A percentile compares a stretch with the other conserved stretches of the same genome.
Evolutionary conservation across 192 early-diverging fungal genomes (phyloP).

Genomic region (Pilaira anomala): DNA sequence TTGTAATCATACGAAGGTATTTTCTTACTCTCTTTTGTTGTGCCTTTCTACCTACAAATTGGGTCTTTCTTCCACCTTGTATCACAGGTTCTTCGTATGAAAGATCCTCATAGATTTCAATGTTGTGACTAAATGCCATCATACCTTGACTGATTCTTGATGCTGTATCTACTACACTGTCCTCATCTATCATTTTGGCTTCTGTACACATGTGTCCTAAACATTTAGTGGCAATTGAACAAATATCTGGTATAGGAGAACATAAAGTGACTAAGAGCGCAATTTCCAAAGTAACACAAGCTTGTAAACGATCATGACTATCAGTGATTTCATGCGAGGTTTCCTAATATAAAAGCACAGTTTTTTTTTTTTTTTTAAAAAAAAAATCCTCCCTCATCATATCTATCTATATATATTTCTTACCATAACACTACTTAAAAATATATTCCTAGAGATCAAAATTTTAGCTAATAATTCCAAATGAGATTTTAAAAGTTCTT

Average conservation of each 20-base stretch:
- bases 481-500: conserved; percentile 53
- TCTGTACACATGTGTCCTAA: conserved; percentile 66
- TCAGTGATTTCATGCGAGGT: conserved; percentile 42
- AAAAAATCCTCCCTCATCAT: too few relatives aligned
- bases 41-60: conserved; percentile 54
- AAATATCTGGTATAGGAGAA: conserved; percentile 60
- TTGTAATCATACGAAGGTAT: conserved; percentile 55
- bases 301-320: conserved; percentile 55
- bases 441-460: conserved; percentile 51
- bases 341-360: too few relatives aligned
- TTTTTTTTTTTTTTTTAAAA: too few relatives aligned
- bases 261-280: conserved; percentile 69
- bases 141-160: not conserved
- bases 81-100: conserved; percentile 58
- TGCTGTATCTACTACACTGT: not conserved
- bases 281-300: conserved; percentile 63
- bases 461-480: conserved; percentile 61
- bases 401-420: too few relatives aligned
- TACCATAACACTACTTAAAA: conserved; percentile 44
- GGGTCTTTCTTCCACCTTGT: conserved; percentile 9
- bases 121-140: conserved; percentile 23
- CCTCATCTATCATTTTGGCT: conserved; percentile 56
- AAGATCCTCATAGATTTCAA: conserved; percentile 53
- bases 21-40: conserved; percentile 72
- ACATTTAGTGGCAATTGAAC: conserved; percentile 50